Conservation (phyloP, 345 rosid genomes). For the Sisymbrium altissimum region DNA sequence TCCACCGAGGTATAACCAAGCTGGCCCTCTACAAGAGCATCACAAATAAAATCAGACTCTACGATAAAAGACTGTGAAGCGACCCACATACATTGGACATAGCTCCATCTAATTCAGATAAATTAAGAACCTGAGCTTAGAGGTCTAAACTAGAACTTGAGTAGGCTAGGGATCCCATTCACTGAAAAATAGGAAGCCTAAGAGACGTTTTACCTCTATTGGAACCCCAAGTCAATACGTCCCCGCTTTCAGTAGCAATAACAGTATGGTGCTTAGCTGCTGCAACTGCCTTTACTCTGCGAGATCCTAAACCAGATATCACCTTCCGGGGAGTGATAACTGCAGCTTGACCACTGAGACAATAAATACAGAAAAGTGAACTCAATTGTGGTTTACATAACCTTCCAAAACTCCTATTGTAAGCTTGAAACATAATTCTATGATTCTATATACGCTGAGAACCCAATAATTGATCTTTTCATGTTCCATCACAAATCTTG, state of each 20-base stretch:
- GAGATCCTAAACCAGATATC: conserved; percentile 75
- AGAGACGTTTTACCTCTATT: conserved; percentile 66
- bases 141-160: background rate
- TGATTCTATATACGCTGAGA: background rate
- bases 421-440: background rate
- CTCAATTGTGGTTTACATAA: conserved; percentile 2
- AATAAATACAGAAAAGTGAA: background rate
- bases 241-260: conserved; percentile 87
- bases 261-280: conserved; percentile 99
- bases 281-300: conserved; percentile 84
- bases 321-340: conserved; percentile 97
- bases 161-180: background rate
- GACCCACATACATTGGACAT: background rate
- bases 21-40: conserved; percentile 79
- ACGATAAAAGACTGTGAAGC: no score
- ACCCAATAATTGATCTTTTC: background rate
- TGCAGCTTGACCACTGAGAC: conserved; percentile 96
- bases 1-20: conserved; percentile 95
- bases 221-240: conserved; percentile 96
- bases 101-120: background rate
- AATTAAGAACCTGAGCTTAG: no score
- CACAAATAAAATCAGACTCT: conserved; percentile 23
- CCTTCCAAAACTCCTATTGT: background rate
- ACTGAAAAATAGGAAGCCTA: background rate
- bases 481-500: background rate